Base-by-base conservation (phyloP, 2,329 filamentous ascomycete genomes). In the Fusarium domesticum region DNA sequence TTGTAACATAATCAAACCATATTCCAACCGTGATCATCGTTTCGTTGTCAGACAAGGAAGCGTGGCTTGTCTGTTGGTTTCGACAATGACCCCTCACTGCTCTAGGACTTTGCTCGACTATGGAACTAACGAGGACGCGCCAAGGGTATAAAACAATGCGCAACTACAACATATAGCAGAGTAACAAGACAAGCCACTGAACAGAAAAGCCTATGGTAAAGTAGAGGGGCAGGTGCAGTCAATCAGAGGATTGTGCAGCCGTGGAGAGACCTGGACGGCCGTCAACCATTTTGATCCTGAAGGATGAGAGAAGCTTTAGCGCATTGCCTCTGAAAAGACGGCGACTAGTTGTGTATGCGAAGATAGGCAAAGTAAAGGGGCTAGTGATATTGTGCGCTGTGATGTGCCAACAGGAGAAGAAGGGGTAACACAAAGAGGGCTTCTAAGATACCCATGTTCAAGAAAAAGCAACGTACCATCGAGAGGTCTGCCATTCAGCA, bases 401-500 rank as follows among this genome's bases (percentile, higher is more conserved):
- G 18, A 6, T 3, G n/a, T 17, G 23, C 11, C 11, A 18, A n/a
- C 11, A 16, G 20, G 14, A 4, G n/a, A 18, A 19, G 12, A 23
- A 34, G 7, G 14, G 15, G 8, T 28, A 32, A 39, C 16, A n/a
- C 23, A 28, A 28, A 23, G 42, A 33, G 16, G n/a, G n/a, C n/a
- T n/a, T n/a, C n/a, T n/a, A n/a, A n/a, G n/a, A n/a, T n/a, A n/a
- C n/a, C n/a, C n/a, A n/a, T n/a, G 23, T 11, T n/a, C 15, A 25
- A 18, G 5, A 14, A 25, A 31, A 34, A 35, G 11, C 18, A 6
- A 64, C 85, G 78, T 73, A 91, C 87, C 84, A 88, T 70, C 81
- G 74, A 54, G 78, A 80, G 39, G 74, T 74, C 61, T 90, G 83
- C 67, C 89, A 83, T 60, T 85, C 78, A 45, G 79, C 70, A 48